A percentile compares a stretch with the other conserved stretches of the same genome.
These are phyloP conservation scores for Pachyrhizus erosus DNA, from an alignment of 306 rosid genomes.

Conservation along the genomic window DNA sequence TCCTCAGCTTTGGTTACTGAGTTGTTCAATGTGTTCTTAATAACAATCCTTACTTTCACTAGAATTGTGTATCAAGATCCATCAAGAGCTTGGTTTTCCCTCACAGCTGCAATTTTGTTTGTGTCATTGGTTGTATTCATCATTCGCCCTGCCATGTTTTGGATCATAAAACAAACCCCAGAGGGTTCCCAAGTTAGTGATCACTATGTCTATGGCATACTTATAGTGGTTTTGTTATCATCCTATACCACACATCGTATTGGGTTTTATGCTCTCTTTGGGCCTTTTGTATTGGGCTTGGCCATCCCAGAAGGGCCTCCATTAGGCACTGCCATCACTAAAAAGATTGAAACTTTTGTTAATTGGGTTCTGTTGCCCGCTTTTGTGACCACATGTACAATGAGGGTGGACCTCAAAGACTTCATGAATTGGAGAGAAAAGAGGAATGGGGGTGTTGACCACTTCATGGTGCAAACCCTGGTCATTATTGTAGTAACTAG, in stretches of 20 bases:
- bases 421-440: conserved; percentile 9
- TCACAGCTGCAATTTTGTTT: not conserved
- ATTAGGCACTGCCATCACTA: conserved; percentile 61
- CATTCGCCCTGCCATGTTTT: conserved; percentile 58
- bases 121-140: conserved; percentile 22
- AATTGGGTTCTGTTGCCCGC: conserved; percentile 60
- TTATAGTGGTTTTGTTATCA: conserved; percentile 37
- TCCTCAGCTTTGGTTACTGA: conserved; percentile 66
- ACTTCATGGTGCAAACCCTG: conserved; percentile 15
- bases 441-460: not conserved
- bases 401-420: conserved; percentile 52
- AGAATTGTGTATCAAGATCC: not conserved
- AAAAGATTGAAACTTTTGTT: conserved; percentile 60
- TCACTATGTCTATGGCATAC: conserved; percentile 48
- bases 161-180: conserved; percentile 75
- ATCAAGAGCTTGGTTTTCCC: not conserved
- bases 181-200: conserved; percentile 64
- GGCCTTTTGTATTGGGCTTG: conserved; percentile 68
- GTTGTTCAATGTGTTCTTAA: conserved; percentile 28
- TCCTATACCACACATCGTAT: conserved; percentile 34
- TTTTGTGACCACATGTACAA: conserved; percentile 54
- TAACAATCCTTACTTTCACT: not conserved
- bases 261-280: conserved; percentile 45
- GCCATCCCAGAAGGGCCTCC: conserved; percentile 82
- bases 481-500: conserved; percentile 6